Percentiles rank a stretch among this genome's conserved stretches.
Conservation (phyloP, 306 rosid genomes). For the Vigna trinervia region DNA sequence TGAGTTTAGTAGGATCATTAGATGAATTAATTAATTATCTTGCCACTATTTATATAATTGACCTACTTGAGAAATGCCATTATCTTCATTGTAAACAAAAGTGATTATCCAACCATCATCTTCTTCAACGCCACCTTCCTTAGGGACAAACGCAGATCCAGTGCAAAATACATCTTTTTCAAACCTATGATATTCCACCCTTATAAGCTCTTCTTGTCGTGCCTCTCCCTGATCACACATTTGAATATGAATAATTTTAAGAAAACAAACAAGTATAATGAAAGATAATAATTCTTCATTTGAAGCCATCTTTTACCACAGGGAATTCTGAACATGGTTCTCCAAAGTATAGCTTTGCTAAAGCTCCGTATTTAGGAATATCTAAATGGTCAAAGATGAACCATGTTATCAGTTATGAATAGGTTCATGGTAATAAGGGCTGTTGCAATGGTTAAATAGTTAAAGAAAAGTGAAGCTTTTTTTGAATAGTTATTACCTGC, state of each 20-base stretch:
- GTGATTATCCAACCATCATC: constrained; percentile 83
- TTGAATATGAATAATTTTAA: background rate
- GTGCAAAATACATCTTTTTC: constrained; percentile 63
- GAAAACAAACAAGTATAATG: background rate
- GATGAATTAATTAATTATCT: background rate
- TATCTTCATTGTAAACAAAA: constrained; percentile 74
- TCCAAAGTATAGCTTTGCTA: constrained; percentile 65
- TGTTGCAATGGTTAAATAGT: background rate
- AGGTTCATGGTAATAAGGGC: background rate
- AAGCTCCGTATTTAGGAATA: constrained; percentile 57
- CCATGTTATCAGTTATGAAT: background rate
- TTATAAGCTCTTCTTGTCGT: constrained; percentile 39
- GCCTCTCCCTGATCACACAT: constrained; percentile 42
- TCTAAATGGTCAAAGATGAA: constrained; percentile 38
- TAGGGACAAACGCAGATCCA: constrained; percentile 69
- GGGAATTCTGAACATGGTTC: constrained; percentile 43
- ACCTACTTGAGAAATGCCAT: constrained; percentile 56
- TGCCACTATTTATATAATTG: background rate
- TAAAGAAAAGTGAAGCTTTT: background rate
- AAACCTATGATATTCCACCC: constrained; percentile 67
- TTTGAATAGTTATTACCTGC: constrained; percentile 50
- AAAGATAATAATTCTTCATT: background rate
- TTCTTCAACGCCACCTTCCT: constrained; percentile 59
- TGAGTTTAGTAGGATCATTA: background rate
- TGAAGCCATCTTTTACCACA: constrained; percentile 35